Conservation (phyloP, 2,329 filamentous ascomycete species). For the Pseudocercospora pini-densiflorae region DNA sequence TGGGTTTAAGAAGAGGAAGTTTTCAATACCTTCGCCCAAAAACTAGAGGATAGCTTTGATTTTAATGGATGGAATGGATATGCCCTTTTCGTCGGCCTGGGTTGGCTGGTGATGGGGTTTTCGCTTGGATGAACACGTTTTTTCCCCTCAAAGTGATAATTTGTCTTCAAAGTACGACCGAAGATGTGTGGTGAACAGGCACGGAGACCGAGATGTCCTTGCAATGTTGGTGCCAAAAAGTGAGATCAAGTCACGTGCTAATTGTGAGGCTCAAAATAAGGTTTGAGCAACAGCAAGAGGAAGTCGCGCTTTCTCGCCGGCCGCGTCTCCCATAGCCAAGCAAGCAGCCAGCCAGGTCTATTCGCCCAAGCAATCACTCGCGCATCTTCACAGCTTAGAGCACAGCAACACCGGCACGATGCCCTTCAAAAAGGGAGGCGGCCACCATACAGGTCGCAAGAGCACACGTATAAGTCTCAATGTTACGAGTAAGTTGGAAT, state of each 20-base stretch:
- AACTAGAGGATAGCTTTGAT: slow-evolving; percentile 7
- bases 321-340: slow-evolving; percentile 1
- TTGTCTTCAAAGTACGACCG: too few relatives aligned
- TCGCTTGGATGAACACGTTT: not conserved
- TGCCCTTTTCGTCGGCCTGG: not conserved
- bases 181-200: not conserved
- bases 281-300: not conserved
- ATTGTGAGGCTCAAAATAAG: not conserved
- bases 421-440: slow-evolving; percentile 36
- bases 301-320: not conserved
- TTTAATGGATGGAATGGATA: not conserved
- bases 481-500: slow-evolving; percentile 21
- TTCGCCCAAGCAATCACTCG: not conserved
- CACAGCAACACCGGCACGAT: slow-evolving; percentile 20
- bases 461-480: slow-evolving; percentile 30
- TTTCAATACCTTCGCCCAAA: not conserved
- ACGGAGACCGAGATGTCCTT: not conserved
- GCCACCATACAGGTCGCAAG: slow-evolving; percentile 30
- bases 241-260: not conserved
- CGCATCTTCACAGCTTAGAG: not conserved
- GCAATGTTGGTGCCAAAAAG: not conserved
- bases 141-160: not conserved
- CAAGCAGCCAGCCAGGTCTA: not conserved
- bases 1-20: not conserved
- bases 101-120: not conserved